phyloP scores from a whole-genome alignment of 2,329 filamentous ascomycete species.

The Colletotrichum navitas region DNA sequence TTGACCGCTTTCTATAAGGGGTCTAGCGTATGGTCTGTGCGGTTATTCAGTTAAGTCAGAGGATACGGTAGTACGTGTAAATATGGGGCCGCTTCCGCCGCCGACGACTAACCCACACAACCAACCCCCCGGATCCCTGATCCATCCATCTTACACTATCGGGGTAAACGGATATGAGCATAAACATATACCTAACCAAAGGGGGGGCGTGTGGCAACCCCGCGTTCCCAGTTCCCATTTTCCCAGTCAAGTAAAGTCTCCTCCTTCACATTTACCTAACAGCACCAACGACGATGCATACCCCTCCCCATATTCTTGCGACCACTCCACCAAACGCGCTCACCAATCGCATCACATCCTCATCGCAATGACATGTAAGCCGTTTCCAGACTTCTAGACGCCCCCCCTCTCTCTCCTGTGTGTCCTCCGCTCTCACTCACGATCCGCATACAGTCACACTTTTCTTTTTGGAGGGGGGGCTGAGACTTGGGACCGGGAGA shows the following conservation, averaged over 20 bases:
- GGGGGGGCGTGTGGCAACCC: constrained; percentile 31
- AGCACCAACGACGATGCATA: constrained; percentile 1
- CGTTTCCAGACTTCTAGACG: constrained; percentile 22
- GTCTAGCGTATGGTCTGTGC: too few relatives aligned
- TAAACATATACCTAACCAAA: background rate
- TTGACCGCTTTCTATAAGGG: too few relatives aligned
- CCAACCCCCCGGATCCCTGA: background rate
- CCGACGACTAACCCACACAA: background rate
- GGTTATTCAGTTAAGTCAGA: too few relatives aligned
- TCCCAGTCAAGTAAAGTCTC: constrained; percentile 6
- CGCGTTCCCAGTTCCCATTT: background rate
- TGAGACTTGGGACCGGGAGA: background rate
- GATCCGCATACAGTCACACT: background rate
- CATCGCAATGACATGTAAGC: constrained; percentile 35
- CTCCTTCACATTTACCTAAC: constrained; percentile 15
- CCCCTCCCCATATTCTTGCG: background rate
- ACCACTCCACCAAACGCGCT: background rate
- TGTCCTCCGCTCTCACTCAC: constrained; percentile 12
- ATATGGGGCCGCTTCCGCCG: constrained; percentile 33
- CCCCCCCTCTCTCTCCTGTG: constrained; percentile 11
- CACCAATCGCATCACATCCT: constrained; percentile 4
- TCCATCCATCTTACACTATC: background rate
- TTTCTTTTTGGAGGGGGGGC: background rate
- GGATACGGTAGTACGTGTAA: too few relatives aligned
- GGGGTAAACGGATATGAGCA: constrained; percentile 20